Conservation (phyloP, 495 filamentous ascomycete species). For the Xylaria flabelliformis region DNA sequence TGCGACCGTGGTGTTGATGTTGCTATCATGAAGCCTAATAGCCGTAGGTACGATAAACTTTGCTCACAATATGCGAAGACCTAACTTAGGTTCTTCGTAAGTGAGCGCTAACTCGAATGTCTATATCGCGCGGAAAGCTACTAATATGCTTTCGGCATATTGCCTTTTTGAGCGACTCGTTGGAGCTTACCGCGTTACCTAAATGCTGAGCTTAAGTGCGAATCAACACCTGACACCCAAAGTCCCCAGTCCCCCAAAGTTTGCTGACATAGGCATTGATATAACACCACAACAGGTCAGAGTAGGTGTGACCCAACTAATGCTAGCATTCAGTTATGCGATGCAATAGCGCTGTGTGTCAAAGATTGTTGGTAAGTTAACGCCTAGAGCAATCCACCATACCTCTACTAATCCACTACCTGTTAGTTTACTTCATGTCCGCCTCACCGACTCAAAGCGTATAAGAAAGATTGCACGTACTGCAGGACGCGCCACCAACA, state of each 20-base stretch:
- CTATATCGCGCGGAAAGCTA: background rate
- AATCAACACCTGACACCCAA: background rate
- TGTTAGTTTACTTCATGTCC: background rate
- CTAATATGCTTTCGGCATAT: background rate
- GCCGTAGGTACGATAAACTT: background rate
- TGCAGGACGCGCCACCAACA: background rate
- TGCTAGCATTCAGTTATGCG: background rate
- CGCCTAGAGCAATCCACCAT: background rate
- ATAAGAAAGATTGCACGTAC: background rate
- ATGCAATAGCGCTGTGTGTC: background rate
- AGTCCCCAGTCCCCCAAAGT: background rate
- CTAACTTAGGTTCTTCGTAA: background rate
- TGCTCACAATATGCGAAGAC: background rate
- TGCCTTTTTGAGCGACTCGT: background rate
- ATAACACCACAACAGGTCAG: background rate
- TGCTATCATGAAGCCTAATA: background rate
- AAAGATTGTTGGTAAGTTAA: background rate
- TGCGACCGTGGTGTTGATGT: background rate
- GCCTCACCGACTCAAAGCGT: background rate
- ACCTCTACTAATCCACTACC: background rate
- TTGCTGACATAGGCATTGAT: background rate
- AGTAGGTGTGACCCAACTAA: background rate
- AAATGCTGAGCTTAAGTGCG: background rate
- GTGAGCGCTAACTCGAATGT: too few relatives aligned
- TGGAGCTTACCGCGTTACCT: background rate